Conservation (phyloP, 768 basidiomycete genomes). For the Tylopilus sp. region DNA sequence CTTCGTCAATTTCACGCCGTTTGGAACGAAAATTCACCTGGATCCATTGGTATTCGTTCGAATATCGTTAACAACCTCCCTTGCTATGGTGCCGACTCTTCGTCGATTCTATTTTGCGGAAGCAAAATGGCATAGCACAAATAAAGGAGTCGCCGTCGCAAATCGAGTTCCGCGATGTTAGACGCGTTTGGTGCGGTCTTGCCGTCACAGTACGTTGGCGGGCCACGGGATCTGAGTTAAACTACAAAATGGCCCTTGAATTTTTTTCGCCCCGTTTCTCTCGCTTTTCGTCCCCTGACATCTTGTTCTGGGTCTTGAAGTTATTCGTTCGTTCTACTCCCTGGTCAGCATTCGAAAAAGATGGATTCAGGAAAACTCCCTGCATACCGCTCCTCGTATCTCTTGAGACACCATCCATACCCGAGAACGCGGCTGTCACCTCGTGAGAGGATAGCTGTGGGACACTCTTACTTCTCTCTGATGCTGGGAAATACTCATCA, state of each 20-base stretch:
- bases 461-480: conserved; percentile 2
- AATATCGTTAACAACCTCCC: neutral
- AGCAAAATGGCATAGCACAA: conserved; percentile 13
- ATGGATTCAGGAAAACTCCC: conserved; percentile 22
- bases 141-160: conserved; percentile 11
- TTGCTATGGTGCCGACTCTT: neutral
- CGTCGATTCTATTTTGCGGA: conserved; percentile 8
- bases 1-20: neutral
- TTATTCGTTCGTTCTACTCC: neutral
- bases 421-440: conserved; percentile 20
- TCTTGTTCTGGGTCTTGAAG: conserved; percentile 1
- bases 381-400: conserved; percentile 27
- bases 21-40: conserved; percentile 5
- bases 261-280: neutral
- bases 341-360: neutral
- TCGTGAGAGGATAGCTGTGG: conserved; percentile 27
- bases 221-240: conserved; percentile 18
- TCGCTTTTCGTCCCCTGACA: conserved; percentile 1
- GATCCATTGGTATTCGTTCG: neutral
- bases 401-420: conserved; percentile 29
- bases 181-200: conserved; percentile 26
- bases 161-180: conserved; percentile 16
- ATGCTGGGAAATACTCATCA: conserved; percentile 9
- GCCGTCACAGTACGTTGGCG: conserved; percentile 25
- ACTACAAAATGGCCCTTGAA: conserved; percentile 14